These are phyloP conservation scores for Tremellales sp. DNA, from an alignment of 1,284 basidiomycete species.

Conservation along the genomic window DNA sequence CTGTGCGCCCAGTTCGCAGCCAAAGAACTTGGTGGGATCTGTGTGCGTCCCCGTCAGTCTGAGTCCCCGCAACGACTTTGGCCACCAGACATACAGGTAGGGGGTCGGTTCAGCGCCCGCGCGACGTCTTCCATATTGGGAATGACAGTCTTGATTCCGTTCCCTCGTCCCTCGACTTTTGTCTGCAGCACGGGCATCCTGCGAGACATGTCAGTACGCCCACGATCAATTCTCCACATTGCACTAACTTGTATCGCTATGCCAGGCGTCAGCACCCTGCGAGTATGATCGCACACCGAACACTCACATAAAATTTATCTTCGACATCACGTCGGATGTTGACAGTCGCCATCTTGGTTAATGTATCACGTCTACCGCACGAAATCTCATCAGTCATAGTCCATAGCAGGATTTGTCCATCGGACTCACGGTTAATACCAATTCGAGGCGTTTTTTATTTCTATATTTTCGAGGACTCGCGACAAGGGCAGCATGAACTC, in stretches of 20 bases:
- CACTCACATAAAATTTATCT: constrained; percentile 56
- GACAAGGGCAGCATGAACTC: too few species aligned
- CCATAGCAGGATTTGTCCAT: too few species aligned
- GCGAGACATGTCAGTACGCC: constrained; percentile 2
- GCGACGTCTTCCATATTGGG: constrained; percentile 99
- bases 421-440: too few species aligned
- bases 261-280: constrained; percentile 4
- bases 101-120: constrained; percentile 88
- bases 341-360: constrained; percentile 74
- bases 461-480: too few species aligned
- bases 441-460: too few species aligned
- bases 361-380: too few species aligned
- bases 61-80: background rate
- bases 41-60: too few species aligned
- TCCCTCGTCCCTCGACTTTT: constrained; percentile 98
- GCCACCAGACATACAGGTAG: constrained; percentile 63
- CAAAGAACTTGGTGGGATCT: constrained; percentile 99
- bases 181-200: constrained; percentile 93
- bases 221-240: background rate
- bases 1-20: constrained; percentile 96
- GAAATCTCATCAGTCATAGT: too few species aligned
- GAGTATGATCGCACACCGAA: background rate
- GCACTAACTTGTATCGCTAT: constrained; percentile 48
- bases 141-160: constrained; percentile 98
- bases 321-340: constrained; percentile 99